Base-by-base conservation (phyloP, 1,139 yeast genomes). In the Dujonia santamariae region DNA sequence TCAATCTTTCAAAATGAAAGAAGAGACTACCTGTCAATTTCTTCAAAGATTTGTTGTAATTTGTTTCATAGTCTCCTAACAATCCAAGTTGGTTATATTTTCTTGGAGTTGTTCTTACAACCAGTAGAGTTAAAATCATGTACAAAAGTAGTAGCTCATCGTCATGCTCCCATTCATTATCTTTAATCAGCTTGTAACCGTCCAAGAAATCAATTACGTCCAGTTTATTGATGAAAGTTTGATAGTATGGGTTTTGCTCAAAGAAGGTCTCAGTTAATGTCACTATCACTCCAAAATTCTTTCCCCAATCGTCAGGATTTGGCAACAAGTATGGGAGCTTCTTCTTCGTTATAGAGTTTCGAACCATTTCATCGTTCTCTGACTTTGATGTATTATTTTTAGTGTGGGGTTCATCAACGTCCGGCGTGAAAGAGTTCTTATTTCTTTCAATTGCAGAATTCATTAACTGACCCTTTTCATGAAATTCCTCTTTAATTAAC, bases 121-220 rank as follows among this genome's bases (percentile, higher is more conserved):
- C 44, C 12, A 71, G 52, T 8, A 70, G 50, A 8, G 71, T 54
- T 20, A 74, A 47, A 14, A 74, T 58, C 69, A 71, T 69, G 33
- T 68, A 58, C 24, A 72, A 51, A 29, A 73, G 53, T 26, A 74
- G 54, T 42, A 74, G 50, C 38, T 72, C 78, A 47, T 73, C 78
- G 41, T 72, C 75, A 40, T 67, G 58, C 37, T 68, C 73, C 78
- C 79, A 72, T 28, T 56, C 61, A 37, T 60, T 54, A 32, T 61
- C 65, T 16, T 54, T 53, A 21, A 63, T 53, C 2, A 44, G 25
- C 11, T 54, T 52, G 42, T 64, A 61, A 11, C 45, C 45, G 11
- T 55, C 46, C 17, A 68, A 45, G 35, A 67, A 67, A 7, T 48
- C 53, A 17, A 60, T 35, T 2, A 63, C 51, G 19, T 49, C 47